Conservation (phyloP, 768 basidiomycete species). For the Plicaturopsis crispa region DNA sequence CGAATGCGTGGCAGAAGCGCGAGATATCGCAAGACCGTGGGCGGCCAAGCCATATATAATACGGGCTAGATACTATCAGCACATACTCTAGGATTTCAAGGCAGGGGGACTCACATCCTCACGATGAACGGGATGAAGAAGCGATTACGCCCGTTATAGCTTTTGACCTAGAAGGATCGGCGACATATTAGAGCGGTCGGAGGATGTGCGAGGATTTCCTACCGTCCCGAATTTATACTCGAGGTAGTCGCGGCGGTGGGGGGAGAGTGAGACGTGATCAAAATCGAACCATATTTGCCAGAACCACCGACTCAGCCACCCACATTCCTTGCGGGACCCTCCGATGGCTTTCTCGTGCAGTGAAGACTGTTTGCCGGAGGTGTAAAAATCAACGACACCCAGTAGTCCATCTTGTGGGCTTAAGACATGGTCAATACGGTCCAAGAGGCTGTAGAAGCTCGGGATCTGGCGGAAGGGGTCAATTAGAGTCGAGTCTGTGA, state of each 20-base stretch:
- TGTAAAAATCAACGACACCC: conserved; percentile 72
- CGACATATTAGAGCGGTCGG: not conserved
- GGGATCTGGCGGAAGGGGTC: conserved; percentile 34
- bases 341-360: conserved; percentile 58
- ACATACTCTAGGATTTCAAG: conserved; percentile 3
- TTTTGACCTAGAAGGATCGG: conserved; percentile 37
- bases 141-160: conserved; percentile 65
- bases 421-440: conserved; percentile 59
- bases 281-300: conserved; percentile 71
- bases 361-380: conserved; percentile 45
- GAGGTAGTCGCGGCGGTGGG: conserved; percentile 58
- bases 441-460: conserved; percentile 57
- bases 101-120: conserved; percentile 38
- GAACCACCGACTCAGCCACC: conserved; percentile 68
- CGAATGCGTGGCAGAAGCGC: conserved; percentile 48
- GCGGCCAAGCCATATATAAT: conserved; percentile 73
- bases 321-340: conserved; percentile 48
- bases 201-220: conserved; percentile 10
- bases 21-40: conserved; percentile 55
- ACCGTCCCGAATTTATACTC: conserved; percentile 77
- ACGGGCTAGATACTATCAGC: conserved; percentile 31
- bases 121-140: conserved; percentile 63
- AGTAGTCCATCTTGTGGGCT: conserved; percentile 52
- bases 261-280: conserved; percentile 29
- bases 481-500: not conserved